phyloP scores from a whole-genome alignment of 495 filamentous ascomycete species.

The Aspergillus sclerotioniger region DNA sequence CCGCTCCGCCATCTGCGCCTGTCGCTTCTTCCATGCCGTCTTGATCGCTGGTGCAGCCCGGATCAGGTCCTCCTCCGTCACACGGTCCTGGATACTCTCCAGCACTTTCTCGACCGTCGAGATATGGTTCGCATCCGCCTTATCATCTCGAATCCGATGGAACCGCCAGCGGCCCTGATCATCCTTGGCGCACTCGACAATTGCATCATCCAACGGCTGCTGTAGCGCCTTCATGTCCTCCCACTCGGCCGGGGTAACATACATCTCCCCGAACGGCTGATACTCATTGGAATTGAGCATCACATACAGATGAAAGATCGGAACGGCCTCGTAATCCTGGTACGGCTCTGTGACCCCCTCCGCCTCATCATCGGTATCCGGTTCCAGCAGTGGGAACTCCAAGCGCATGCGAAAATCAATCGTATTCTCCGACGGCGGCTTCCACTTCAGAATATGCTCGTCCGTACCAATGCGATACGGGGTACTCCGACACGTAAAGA shows the following conservation, averaged over 20 bases:
- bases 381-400: constrained; percentile 69
- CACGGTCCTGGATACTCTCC: constrained; percentile 74
- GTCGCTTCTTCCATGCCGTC: constrained; percentile 67
- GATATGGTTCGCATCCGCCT: constrained; percentile 85
- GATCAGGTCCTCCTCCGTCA: constrained; percentile 65
- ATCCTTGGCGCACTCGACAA: constrained; percentile 87
- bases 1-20: constrained; percentile 32
- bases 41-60: constrained; percentile 62
- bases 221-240: constrained; percentile 67
- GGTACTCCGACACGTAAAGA: constrained; percentile 87
- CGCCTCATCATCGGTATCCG: constrained; percentile 63
- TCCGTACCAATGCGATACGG: constrained; percentile 90
- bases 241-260: constrained; percentile 76
- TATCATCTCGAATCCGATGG: constrained; percentile 86
- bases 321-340: constrained; percentile 60
- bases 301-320: constrained; percentile 58
- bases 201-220: constrained; percentile 72
- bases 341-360: constrained; percentile 54
- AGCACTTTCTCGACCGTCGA: constrained; percentile 75
- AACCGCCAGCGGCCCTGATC: constrained; percentile 72
- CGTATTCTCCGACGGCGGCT: constrained; percentile 86
- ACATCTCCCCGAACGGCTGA: constrained; percentile 60
- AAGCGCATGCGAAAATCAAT: constrained; percentile 84
- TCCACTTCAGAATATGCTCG: constrained; percentile 94
- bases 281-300: constrained; percentile 59